Evolutionary conservation across 192 early-diverging fungal genomes (phyloP), one percentile per base, ranked within the genome.

Genomic region (Coemansia erecta): DNA sequence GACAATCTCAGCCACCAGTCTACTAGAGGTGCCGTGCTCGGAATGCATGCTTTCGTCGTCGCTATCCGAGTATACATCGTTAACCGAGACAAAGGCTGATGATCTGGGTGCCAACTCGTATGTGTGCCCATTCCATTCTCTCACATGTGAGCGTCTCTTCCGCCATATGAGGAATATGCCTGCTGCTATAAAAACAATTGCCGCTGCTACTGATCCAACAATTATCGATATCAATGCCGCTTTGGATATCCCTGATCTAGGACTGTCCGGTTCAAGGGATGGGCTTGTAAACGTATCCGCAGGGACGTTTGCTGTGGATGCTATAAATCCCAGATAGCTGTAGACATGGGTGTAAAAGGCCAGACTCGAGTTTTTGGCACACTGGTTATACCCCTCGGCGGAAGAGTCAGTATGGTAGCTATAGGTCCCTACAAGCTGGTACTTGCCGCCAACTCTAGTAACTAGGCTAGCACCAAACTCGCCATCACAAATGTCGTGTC

Each of bases 401-500:
- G 55, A 56, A 5, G 18, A 21, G 41, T 56, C 55, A 3, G 35
- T 44, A 13, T 56, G 55, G 24, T 56, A 56, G 55, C 55, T 56
- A 15, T 56, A 56, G 8, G 35, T 45, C 15, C 55, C 55, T 14
- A 56, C 55, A 2, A 56, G 41, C 15, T 56, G 55, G 8, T 44
- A 26, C 12, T 21, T 13, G 24, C 24, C 24, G n/a, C 44, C 42
- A 10, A 56, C 55, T 28, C 28, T 23, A n/a, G 17, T 14, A 23
- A 56, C 55, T 18, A 56, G 24, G 40, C 21, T 19, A 22, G 55
- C 55, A 12, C 55, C 55, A 56, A 56, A 42, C 42, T 56, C 55
- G 42, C 55, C 55, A 26, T 56, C 41, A n/a, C 55, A 56, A n/a
- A 56, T 21, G 24, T 56, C 55, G 24, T 56, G 55, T 8, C 55